phyloP scores from a whole-genome alignment of 768 basidiomycete species.

The Phanerochaete sordida region DNA sequence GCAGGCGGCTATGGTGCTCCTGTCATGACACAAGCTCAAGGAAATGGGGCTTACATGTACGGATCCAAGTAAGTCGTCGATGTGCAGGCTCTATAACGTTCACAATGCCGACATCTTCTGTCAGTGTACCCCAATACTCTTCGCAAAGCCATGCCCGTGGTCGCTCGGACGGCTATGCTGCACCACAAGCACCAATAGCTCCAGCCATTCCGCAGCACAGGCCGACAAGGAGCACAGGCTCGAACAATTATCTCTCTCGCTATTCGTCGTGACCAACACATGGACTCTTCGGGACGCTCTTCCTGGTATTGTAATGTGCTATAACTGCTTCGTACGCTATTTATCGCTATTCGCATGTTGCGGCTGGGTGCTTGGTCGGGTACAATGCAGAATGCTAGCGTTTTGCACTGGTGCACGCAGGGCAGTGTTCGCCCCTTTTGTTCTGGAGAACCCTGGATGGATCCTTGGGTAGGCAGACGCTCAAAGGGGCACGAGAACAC shows the following conservation, averaged over 20 bases:
- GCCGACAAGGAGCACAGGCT: slow-evolving; percentile 6
- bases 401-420: not conserved
- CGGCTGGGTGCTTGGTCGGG: not conserved
- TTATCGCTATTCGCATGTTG: not conserved
- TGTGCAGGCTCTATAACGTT: not conserved
- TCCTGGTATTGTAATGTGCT: not conserved
- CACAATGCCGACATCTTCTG: not conserved
- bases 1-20: not conserved
- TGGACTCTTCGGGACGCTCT: not conserved
- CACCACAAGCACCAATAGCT: not conserved
- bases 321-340: not conserved
- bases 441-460: too few relatives aligned
- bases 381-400: not conserved
- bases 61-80: slow-evolving; percentile 5
- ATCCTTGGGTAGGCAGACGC: too few relatives aligned
- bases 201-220: not conserved
- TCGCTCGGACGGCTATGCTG: slow-evolving; percentile 7
- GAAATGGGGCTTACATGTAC: not conserved
- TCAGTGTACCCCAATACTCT: slow-evolving; percentile 6
- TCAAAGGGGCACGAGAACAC: too few relatives aligned
- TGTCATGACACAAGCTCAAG: slow-evolving; percentile 3
- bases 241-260: not conserved
- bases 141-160: not conserved
- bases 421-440: not conserved
- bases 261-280: not conserved